A percentile compares a stretch with the other conserved stretches of the same genome.
Conservation (phyloP, 1,284 basidiomycete genomes). For the Xerocomus nothofagi region DNA sequence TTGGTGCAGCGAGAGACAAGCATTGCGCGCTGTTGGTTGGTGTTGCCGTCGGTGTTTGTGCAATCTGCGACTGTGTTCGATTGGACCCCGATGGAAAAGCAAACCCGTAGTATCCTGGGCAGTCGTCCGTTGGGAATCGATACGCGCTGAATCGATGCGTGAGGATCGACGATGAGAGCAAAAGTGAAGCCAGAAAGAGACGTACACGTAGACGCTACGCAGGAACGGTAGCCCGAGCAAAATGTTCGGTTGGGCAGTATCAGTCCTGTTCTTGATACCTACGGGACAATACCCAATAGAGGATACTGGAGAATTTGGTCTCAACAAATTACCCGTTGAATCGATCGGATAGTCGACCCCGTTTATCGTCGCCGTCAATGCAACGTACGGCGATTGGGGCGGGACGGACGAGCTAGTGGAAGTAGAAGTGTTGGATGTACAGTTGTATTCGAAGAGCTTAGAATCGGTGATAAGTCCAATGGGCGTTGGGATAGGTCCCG, state of each 20-base stretch:
- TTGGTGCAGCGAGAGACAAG: constrained; percentile 27
- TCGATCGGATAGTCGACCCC: constrained; percentile 35
- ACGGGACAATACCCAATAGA: constrained; percentile 23
- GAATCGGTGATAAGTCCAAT: neutral
- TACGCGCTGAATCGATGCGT: constrained; percentile 26
- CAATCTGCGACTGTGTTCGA: constrained; percentile 29
- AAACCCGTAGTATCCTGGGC: constrained; percentile 35
- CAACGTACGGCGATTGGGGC: constrained; percentile 23
- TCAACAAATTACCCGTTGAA: constrained; percentile 23
- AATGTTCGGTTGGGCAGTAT: constrained; percentile 8
- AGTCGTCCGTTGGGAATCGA: constrained; percentile 30
- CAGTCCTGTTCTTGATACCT: constrained; percentile 21
- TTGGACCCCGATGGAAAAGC: constrained; percentile 30
- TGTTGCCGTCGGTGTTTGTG: constrained; percentile 29
- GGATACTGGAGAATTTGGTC: constrained; percentile 11
- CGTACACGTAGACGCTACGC: constrained; percentile 35
- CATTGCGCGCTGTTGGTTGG: constrained; percentile 26
- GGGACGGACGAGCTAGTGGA: neutral
- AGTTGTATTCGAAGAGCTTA: constrained; percentile 20
- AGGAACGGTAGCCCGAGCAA: constrained; percentile 32
- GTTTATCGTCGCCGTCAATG: constrained; percentile 32
- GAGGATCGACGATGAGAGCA: neutral
- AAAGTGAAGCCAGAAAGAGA: neutral
- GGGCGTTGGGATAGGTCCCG: constrained; percentile 26
- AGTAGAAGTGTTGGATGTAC: constrained; percentile 9